Conservation (phyloP, 176 grass and related monocot species). For the barley (Hordeum vulgare) region MorexV3_pseudomolecules_assembly NC_058518.1:438937129-438937628, state of each 20-base stretch:
- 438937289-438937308: background rate
- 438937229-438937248: background rate
- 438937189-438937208: too few species aligned
- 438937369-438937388: too few species aligned
- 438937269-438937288: background rate
- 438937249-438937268: background rate
- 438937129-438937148: too few species aligned
- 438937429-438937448: too few species aligned
- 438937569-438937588: background rate
- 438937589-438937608: background rate
- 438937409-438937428: too few species aligned
- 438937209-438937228: too few species aligned
- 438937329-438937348: background rate
- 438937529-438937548: too few species aligned
- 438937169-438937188: too few species aligned
- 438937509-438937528: too few species aligned
- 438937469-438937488: background rate
- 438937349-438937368: background rate
- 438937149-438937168: too few species aligned
- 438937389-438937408: too few species aligned
- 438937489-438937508: background rate
- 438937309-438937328: background rate
- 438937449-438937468: too few species aligned
- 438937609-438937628: background rate
- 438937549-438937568: background rate